A percentile compares a stretch with the other conserved stretches of the same genome.
Evolutionary conservation across 1,284 basidiomycete species (phyloP).

Genomic region (Mycocalia duriaeana): DNA sequence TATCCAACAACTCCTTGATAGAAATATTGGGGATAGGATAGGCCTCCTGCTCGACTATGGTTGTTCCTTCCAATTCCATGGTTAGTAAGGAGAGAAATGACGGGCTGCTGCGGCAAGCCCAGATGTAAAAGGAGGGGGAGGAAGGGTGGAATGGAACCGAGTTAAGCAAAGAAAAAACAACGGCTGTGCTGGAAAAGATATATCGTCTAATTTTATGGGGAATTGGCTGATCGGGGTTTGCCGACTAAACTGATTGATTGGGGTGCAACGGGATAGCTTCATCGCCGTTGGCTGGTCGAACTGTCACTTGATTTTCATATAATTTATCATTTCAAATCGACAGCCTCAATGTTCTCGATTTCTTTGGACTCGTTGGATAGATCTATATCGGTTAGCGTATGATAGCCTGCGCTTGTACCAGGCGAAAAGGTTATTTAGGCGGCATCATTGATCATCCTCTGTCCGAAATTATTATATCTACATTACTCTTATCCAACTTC

Average conservation of each 20-base stretch:
- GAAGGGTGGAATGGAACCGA: slow-evolving; percentile 4
- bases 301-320: too few relatives aligned
- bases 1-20: slow-evolving; percentile 81
- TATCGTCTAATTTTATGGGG: slow-evolving; percentile 18
- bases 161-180: slow-evolving; percentile 9
- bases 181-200: slow-evolving; percentile 6
- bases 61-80: not conserved
- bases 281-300: too few relatives aligned
- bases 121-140: slow-evolving; percentile 6
- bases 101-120: slow-evolving; percentile 6
- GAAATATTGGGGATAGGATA: slow-evolving; percentile 77
- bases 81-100: slow-evolving; percentile 7
- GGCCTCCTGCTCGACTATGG: slow-evolving; percentile 52
- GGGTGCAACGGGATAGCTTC: too few relatives aligned
- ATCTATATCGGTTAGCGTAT: too few relatives aligned
- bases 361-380: too few relatives aligned
- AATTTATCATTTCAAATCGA: too few relatives aligned
- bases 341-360: too few relatives aligned
- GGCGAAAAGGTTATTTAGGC: too few relatives aligned
- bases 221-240: slow-evolving; percentile 20
- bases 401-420: too few relatives aligned
- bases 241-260: slow-evolving; percentile 17
- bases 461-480: too few relatives aligned
- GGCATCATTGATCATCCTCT: too few relatives aligned
- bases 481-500: too few relatives aligned